Conservation (phyloP, 2,329 filamentous ascomycete genomes). For the Exophiala lecanii-corni region DNA sequence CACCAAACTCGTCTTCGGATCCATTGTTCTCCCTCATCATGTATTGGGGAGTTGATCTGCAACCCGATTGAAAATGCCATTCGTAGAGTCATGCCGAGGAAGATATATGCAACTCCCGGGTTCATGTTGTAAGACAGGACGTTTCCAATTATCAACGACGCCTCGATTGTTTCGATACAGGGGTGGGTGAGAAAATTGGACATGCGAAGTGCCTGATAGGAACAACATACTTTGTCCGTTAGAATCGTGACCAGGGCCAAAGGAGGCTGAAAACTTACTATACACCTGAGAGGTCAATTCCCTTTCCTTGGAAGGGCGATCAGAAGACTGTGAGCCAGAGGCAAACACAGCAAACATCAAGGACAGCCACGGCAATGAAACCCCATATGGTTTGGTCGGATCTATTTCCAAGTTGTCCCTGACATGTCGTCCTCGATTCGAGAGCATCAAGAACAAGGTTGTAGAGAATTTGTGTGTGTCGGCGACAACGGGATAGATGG, state of each 20-base stretch:
- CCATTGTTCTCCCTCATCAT: conserved; percentile 44
- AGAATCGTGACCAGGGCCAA: conserved; percentile 24
- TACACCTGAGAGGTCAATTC: conserved; percentile 62
- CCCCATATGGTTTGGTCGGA: conserved; percentile 54
- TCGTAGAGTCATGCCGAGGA: conserved; percentile 57
- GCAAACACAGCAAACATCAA: conserved; percentile 59
- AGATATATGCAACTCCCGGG: conserved; percentile 58
- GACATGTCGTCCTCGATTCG: conserved; percentile 45
- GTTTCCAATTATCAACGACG: conserved; percentile 58
- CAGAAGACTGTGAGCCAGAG: conserved; percentile 58
- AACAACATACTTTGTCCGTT: conserved; percentile 53
- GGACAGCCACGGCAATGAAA: conserved; percentile 53
- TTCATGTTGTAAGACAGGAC: conserved; percentile 62
- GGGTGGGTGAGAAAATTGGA: conserved; percentile 61
- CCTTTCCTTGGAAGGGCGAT: conserved; percentile 53
- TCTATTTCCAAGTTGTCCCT: conserved; percentile 23
- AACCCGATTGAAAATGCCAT: conserved; percentile 58
- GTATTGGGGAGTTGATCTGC: conserved; percentile 53
- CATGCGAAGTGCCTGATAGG: conserved; percentile 60
- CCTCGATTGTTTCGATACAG: conserved; percentile 58
- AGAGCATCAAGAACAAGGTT: conserved; percentile 51
- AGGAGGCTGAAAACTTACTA: conserved; percentile 36
- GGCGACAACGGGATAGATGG: conserved; percentile 57
- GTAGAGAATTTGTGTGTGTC: conserved; percentile 53
- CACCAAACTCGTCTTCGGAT: conserved; percentile 48